Evolutionary conservation across 208 protist species (phyloP).

Genomic region (Kentomonas sorsogonicus): DNA sequence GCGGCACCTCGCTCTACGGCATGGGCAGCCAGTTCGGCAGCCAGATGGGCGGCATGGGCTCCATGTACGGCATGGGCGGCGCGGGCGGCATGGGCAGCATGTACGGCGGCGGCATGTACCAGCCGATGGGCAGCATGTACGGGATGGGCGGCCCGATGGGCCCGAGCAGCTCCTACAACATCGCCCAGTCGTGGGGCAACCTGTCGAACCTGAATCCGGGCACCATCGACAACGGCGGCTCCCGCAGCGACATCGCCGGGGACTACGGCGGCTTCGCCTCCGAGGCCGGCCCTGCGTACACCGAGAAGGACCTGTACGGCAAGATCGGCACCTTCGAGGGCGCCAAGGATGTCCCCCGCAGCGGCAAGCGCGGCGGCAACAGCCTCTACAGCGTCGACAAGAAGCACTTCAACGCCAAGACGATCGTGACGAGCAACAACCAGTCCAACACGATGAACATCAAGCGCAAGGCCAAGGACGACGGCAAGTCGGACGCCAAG

Average conservation of each 20-base stretch:
- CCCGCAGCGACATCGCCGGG: constrained; percentile 31
- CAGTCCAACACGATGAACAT: constrained; percentile 37
- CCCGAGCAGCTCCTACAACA: constrained; percentile 33
- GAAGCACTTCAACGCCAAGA: constrained; percentile 30
- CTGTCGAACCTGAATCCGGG: constrained; percentile 40
- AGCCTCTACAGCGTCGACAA: constrained; percentile 46
- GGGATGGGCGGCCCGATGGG: constrained; percentile 12
- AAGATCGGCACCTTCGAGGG: constrained; percentile 51
- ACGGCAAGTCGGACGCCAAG: too few relatives aligned
- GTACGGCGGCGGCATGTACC: constrained; percentile 28
- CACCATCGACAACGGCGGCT: constrained; percentile 2
- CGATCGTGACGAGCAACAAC: constrained; percentile 27
- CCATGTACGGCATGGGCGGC: constrained; percentile 30
- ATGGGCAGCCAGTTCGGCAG: constrained; percentile 13
- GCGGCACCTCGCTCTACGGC: constrained; percentile 17
- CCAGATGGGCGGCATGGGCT: constrained; percentile 22
- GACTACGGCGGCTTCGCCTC: constrained; percentile 34
- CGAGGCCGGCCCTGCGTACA: constrained; percentile 19
- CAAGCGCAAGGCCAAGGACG: constrained; percentile 26
- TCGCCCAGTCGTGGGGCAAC: constrained; percentile 56
- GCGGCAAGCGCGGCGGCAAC: constrained; percentile 68
- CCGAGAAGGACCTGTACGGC: constrained; percentile 36
- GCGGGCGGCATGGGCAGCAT: constrained; percentile 19
- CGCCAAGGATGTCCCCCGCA: constrained; percentile 44
- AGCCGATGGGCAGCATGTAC: constrained; percentile 23